A percentile compares a stretch with the other conserved stretches of the same genome.
Conservation (phyloP, 441 rosid species). For the Kokia cookei region DNA sequence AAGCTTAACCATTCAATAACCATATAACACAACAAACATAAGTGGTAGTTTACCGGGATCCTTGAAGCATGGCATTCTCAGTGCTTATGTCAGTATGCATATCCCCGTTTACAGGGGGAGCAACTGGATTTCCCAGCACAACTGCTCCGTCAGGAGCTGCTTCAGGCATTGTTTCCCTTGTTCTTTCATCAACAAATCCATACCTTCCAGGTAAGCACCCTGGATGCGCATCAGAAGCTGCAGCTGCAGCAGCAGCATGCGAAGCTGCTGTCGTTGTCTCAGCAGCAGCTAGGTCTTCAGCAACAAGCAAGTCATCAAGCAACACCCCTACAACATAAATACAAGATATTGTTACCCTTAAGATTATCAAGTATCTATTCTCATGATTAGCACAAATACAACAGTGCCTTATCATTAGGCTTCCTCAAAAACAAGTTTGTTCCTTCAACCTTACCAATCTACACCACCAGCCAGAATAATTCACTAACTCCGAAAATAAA, state of each 20-base stretch:
- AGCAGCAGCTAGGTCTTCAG: slow-evolving; percentile 91
- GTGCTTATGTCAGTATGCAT: slow-evolving; percentile 90
- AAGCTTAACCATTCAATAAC: background rate
- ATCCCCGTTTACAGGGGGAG: slow-evolving; percentile 87
- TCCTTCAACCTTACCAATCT: background rate
- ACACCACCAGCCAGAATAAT: background rate
- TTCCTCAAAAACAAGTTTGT: background rate
- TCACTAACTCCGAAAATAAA: background rate
- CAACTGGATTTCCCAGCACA: slow-evolving; percentile 87
- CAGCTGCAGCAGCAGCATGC: slow-evolving; percentile 83
- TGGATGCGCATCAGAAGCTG: slow-evolving; percentile 55
- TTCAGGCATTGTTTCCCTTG: slow-evolving; percentile 54
- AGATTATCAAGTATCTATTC: background rate
- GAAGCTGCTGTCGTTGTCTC: slow-evolving; percentile 89
- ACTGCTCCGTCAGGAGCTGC: slow-evolving; percentile 79
- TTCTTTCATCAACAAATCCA: slow-evolving; percentile 73
- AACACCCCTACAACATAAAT: slow-evolving; percentile 58
- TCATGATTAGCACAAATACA: background rate
- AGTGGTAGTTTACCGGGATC: slow-evolving; percentile 52
- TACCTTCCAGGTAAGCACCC: slow-evolving; percentile 66
- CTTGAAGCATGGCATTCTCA: slow-evolving; percentile 81
- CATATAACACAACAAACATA: background rate
- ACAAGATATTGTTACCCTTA: slow-evolving; percentile 7
- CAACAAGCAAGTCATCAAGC: slow-evolving; percentile 92
- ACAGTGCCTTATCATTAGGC: background rate